phyloP scores from a whole-genome alignment of 345 rosid genomes.

The Brassica cretica region DNA sequence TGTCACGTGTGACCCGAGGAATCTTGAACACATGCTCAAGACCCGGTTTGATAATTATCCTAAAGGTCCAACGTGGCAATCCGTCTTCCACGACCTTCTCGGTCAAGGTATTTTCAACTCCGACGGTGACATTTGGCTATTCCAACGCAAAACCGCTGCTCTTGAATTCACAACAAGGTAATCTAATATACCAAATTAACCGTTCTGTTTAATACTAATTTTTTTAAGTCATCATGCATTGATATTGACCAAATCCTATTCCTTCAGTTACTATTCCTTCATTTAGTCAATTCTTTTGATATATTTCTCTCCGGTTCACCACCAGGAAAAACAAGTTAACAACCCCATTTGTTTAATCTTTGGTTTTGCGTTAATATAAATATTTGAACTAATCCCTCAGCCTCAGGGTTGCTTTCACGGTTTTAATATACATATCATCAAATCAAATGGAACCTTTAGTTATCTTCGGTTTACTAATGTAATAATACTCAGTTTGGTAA shows the following conservation, averaged over 20 bases:
- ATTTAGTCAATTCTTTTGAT: neutral
- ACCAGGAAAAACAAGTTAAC: neutral
- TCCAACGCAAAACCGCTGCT: constrained; percentile 88
- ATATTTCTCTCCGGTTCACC: neutral
- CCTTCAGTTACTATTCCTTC: neutral
- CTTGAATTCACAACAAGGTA: constrained; percentile 62
- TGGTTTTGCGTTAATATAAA: too few relatives aligned
- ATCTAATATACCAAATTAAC: neutral
- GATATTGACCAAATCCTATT: neutral
- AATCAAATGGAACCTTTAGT: neutral
- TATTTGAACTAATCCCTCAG: too few relatives aligned
- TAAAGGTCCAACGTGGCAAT: constrained; percentile 80
- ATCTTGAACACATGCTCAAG: too few relatives aligned
- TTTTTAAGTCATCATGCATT: neutral
- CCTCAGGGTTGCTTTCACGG: neutral
- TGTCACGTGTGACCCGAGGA: too few relatives aligned
- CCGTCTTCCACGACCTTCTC: constrained; percentile 68
- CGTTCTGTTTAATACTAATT: neutral
- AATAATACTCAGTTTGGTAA: neutral
- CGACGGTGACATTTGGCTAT: constrained; percentile 77
- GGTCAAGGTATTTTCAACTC: constrained; percentile 77
- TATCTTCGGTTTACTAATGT: neutral
- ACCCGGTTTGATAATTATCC: constrained; percentile 48
- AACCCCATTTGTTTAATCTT: neutral
- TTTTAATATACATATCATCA: neutral